Conservation (phyloP, 768 basidiomycete genomes). For the Naganishia randhawae region DNA sequence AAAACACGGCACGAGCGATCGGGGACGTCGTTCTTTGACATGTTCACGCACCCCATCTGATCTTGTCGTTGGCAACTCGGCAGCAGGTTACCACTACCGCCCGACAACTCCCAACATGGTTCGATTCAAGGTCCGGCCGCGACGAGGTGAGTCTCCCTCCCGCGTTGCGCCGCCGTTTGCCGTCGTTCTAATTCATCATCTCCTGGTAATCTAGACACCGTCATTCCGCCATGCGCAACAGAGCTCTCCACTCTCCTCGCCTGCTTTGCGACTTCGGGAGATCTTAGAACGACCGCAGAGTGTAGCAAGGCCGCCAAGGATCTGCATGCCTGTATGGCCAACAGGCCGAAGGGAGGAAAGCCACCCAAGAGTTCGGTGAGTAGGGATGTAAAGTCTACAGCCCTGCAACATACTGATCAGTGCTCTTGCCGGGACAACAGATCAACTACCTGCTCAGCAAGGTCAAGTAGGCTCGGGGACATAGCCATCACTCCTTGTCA, state of each 20-base stretch:
- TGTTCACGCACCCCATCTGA: neutral
- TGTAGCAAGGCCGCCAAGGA: constrained; percentile 44
- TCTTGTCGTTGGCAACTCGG: neutral
- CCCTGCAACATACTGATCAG: too few species aligned
- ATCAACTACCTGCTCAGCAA: constrained; percentile 40
- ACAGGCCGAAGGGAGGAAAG: constrained; percentile 30
- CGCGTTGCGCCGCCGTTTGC: too few species aligned
- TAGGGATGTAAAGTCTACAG: too few species aligned
- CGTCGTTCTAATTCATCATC: neutral
- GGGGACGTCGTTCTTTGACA: neutral
- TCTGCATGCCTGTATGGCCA: constrained; percentile 46
- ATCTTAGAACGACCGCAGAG: constrained; percentile 37
- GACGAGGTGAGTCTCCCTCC: constrained; percentile 30
- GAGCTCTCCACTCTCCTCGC: constrained; percentile 46
- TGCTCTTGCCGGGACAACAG: constrained; percentile 18
- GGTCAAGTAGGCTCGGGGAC: constrained; percentile 26
- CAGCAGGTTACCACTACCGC: neutral
- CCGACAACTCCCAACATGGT: constrained; percentile 29
- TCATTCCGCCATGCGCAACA: constrained; percentile 40
- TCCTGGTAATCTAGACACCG: constrained; percentile 28
- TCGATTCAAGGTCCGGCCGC: constrained; percentile 41
- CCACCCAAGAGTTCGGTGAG: constrained; percentile 38
- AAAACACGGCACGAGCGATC: constrained; percentile 16
- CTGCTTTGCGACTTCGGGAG: constrained; percentile 48
- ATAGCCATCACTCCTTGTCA: neutral